Conservation (phyloP, 2,329 filamentous ascomycete species). For the Sporothrix euskadiensis region DNA sequence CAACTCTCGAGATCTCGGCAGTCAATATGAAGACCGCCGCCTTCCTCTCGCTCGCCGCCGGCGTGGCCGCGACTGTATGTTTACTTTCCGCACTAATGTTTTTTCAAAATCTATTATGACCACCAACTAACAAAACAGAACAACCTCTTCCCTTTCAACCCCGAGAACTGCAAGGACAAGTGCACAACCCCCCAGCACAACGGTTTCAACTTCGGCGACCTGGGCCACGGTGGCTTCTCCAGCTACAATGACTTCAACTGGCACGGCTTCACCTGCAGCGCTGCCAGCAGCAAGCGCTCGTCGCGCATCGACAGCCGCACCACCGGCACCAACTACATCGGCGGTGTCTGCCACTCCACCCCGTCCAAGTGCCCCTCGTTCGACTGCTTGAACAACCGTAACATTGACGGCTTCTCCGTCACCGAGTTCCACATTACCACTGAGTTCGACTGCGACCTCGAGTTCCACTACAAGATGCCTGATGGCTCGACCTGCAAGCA, state of each 20-base stretch:
- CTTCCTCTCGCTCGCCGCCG: conserved; percentile 52
- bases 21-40: conserved; percentile 54
- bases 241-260: conserved; percentile 73
- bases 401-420: conserved; percentile 69
- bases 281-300: conserved; percentile 56
- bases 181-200: conserved; percentile 68
- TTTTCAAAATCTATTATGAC: neutral
- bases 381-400: conserved; percentile 47
- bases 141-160: conserved; percentile 54
- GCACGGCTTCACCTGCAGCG: conserved; percentile 69
- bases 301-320: conserved; percentile 55
- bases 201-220: conserved; percentile 72
- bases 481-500: conserved; percentile 83
- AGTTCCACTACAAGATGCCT: conserved; percentile 85
- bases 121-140: conserved; percentile 6
- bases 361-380: conserved; percentile 59
- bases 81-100: no score
- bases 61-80: conserved; percentile 49
- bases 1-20: neutral
- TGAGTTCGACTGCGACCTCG: conserved; percentile 74
- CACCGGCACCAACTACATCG: conserved; percentile 58
- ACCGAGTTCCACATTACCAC: conserved; percentile 70
- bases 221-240: conserved; percentile 61
- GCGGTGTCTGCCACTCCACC: conserved; percentile 53
- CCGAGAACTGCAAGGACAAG: conserved; percentile 72